Evolutionary conservation across 2,329 filamentous ascomycete species (phyloP).

Genomic region (Rutstroemia sp.): DNA sequence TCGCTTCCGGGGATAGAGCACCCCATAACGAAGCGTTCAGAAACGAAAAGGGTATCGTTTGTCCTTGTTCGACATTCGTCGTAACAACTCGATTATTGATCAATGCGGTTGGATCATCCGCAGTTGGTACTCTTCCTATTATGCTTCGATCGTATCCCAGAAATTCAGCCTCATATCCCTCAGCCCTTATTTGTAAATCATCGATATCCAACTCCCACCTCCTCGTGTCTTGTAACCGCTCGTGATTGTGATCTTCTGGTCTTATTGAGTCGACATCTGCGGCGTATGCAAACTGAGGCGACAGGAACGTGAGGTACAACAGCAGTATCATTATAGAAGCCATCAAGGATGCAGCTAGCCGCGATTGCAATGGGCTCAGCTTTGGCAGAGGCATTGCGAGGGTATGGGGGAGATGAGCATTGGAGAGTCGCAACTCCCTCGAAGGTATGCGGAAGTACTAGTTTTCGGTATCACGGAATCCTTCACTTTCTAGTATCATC

Average conservation of each 20-base stretch:
- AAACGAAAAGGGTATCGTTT: conserved; percentile 58
- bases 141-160: conserved; percentile 53
- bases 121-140: conserved; percentile 50
- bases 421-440: neutral
- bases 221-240: conserved; percentile 33
- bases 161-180: conserved; percentile 54
- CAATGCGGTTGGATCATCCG: conserved; percentile 38
- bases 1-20: conserved; percentile 30
- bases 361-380: conserved; percentile 63
- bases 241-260: conserved; percentile 39
- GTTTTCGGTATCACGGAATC: neutral
- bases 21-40: conserved; percentile 46
- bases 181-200: conserved; percentile 27
- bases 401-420: conserved; percentile 6
- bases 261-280: conserved; percentile 42
- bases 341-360: conserved; percentile 59
- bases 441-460: neutral
- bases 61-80: conserved; percentile 55
- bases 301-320: conserved; percentile 53
- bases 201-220: conserved; percentile 28
- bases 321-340: conserved; percentile 52
- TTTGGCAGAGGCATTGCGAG: conserved; percentile 32
- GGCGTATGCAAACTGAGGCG: conserved; percentile 55
- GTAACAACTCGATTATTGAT: conserved; percentile 58
- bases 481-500: neutral